A percentile compares a stretch with the other conserved stretches of the same genome.
Conservation (phyloP, 306 rosid species). For the Neltuma alba region DNA sequence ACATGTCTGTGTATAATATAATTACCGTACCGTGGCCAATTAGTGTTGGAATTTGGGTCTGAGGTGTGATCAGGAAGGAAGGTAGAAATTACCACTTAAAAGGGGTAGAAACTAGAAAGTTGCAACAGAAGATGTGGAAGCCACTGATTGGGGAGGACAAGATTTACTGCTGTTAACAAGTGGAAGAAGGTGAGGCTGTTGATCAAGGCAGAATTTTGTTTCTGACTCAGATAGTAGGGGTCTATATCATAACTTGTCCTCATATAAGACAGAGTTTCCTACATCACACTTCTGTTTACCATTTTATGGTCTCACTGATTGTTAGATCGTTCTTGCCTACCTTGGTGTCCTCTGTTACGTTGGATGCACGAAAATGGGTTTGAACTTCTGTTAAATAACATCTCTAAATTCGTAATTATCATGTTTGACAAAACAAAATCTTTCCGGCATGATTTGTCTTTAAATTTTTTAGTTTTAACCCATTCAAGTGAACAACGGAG, state of each 20-base stretch:
- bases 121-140: no score
- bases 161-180: neutral
- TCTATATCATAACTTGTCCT: neutral
- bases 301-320: neutral
- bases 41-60: neutral
- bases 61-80: neutral
- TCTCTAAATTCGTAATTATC: neutral
- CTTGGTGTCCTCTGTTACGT: neutral
- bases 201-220: neutral
- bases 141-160: neutral
- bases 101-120: neutral
- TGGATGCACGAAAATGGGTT: neutral
- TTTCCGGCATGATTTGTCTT: no score
- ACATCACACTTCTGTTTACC: neutral
- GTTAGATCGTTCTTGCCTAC: neutral
- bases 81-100: neutral
- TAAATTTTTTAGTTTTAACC: no score
- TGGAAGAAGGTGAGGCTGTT: neutral
- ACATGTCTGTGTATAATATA: neutral
- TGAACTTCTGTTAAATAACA: no score
- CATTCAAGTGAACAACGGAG: no score
- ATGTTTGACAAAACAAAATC: neutral
- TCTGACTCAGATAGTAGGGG: neutral
- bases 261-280: neutral
- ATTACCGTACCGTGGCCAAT: neutral